Evolutionary conservation across 1,139 yeast species (phyloP).

Genomic region (Blastobotrys aristatus): DNA sequence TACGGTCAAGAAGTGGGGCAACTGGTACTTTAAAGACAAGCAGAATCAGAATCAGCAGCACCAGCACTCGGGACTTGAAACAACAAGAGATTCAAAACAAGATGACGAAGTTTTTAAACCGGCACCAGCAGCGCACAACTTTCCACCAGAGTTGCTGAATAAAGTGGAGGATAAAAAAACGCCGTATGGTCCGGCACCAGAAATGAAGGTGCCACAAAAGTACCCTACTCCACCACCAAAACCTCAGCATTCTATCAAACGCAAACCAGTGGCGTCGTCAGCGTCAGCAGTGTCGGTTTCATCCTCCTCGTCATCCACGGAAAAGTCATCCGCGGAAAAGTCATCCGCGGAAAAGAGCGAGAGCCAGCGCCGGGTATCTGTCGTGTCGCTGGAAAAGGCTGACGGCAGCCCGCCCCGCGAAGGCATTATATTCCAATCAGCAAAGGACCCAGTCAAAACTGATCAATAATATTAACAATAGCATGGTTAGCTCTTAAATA

Average conservation of each 20-base stretch:
- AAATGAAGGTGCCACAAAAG: slow-evolving; percentile 24
- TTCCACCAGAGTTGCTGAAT: slow-evolving; percentile 30
- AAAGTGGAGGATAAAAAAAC: slow-evolving; percentile 15
- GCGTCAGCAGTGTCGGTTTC: background rate
- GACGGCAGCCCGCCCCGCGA: slow-evolving; percentile 9
- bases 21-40: slow-evolving; percentile 30
- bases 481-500: no score
- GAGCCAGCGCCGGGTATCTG: slow-evolving; percentile 10
- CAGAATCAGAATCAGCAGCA: background rate
- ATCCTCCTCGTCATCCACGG: background rate
- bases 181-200: slow-evolving; percentile 26
- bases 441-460: background rate
- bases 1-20: slow-evolving; percentile 30
- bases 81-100: no score
- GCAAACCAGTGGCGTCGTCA: slow-evolving; percentile 23
- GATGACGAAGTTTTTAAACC: slow-evolving; percentile 12
- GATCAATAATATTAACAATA: background rate
- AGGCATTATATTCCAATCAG: slow-evolving; percentile 6
- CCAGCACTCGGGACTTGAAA: slow-evolving; percentile 3
- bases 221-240: slow-evolving; percentile 10
- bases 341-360: background rate
- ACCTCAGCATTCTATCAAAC: slow-evolving; percentile 11
- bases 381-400: slow-evolving; percentile 9
- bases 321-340: background rate
- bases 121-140: slow-evolving; percentile 30